A percentile compares a stretch with the other conserved stretches of the same genome.
Conservation (phyloP, 139 green algal species). For the Chlorella sp. region DNA sequence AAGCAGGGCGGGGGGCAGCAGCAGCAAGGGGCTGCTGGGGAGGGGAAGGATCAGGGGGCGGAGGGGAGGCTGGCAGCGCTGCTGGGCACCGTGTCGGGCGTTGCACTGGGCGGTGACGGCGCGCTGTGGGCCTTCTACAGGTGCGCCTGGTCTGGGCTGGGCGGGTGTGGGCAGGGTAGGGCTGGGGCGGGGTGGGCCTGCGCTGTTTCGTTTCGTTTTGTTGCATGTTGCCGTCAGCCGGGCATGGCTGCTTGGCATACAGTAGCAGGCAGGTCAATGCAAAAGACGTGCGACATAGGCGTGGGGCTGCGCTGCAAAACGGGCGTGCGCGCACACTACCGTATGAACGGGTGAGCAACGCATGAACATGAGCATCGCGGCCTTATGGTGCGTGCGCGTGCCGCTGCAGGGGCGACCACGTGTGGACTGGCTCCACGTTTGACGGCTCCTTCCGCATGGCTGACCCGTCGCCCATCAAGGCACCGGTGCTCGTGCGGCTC, state of each 20-base stretch:
- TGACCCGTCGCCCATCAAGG: constrained; percentile 18
- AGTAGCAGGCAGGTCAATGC: neutral
- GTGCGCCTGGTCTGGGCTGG: neutral
- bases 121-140: constrained; percentile 68
- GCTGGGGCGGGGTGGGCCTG: neutral
- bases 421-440: neutral
- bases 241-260: neutral
- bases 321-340: neutral
- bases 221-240: too few species aligned
- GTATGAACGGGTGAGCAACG: neutral
- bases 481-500: constrained; percentile 43
- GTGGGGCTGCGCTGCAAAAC: neutral
- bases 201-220: neutral
- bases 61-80: too few species aligned
- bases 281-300: neutral
- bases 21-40: neutral
- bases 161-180: neutral
- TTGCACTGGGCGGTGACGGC: constrained; percentile 34
- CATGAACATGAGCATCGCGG: neutral
- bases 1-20: neutral
- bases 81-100: constrained; percentile 25
- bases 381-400: neutral
- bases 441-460: neutral
- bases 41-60: neutral
- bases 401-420: neutral